A percentile compares a stretch with the other conserved stretches of the same genome.
These are phyloP conservation scores for Solanum ahanhuiri DNA, from an alignment of 257 asterid genomes.

Conservation along the genomic window DNA sequence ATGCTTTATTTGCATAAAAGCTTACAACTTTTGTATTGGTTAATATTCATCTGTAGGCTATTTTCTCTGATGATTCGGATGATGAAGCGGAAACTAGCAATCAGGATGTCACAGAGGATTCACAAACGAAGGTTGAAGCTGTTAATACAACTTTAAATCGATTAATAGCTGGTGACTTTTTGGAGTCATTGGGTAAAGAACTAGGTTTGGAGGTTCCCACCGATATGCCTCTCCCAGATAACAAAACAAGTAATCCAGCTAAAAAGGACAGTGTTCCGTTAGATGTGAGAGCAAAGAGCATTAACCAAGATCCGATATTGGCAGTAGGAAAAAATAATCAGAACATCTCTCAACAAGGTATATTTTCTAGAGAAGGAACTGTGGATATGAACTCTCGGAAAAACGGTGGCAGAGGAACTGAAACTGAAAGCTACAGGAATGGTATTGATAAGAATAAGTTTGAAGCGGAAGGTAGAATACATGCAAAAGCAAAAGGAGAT, in stretches of 20 bases:
- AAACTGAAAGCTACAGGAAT: conserved; percentile 1
- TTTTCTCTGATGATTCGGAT: conserved; percentile 84
- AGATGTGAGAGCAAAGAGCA: conserved; percentile 15
- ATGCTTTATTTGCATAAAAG: background rate
- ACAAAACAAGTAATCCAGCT: conserved; percentile 13
- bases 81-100: conserved; percentile 46
- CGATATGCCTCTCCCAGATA: conserved; percentile 38
- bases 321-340: conserved; percentile 1
- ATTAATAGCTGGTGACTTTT: conserved; percentile 91
- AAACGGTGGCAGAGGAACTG: conserved; percentile 13
- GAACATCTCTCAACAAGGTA: conserved; percentile 7
- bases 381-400: background rate
- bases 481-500: background rate
- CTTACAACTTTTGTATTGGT: background rate
- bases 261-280: conserved; percentile 11
- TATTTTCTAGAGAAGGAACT: background rate
- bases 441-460: conserved; percentile 5
- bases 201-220: conserved; percentile 78
- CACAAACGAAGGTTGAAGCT: conserved; percentile 55
- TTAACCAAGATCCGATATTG: conserved; percentile 4
- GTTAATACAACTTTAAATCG: conserved; percentile 75
- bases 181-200: conserved; percentile 90
- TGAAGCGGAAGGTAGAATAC: background rate
- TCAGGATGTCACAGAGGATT: conserved; percentile 35
- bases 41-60: conserved; percentile 44